Evolutionary conservation across 2,329 filamentous ascomycete species (phyloP), one percentile per base, ranked within the genome.

Genomic region (Claviceps maximensis): DNA sequence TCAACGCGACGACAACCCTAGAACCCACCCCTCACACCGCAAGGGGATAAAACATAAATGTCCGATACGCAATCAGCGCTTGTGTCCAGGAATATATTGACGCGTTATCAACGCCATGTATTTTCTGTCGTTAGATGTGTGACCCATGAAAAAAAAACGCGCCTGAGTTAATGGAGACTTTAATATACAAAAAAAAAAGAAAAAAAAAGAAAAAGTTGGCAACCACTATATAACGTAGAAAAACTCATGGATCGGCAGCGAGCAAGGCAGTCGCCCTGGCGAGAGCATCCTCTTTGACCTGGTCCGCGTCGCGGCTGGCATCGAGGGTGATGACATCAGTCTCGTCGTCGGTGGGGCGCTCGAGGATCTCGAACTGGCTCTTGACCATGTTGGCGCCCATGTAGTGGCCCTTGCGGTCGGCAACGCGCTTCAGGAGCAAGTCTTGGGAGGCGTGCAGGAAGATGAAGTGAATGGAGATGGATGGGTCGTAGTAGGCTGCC

Each of bases 381-480:
- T 86, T 83, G 9, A 98, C 90, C 91, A 98, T 97, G 62, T 82
- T 80, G 60, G 88, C 86, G 62, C 93, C 91, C 90, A 98, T 96
- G 70, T 93, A 98, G 67, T 98, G 93, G 51, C 83, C 83, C 70
- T 90, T 72, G 59, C 93, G 80, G 41, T 77, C 74, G 36, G 77
- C 75, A 9, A 97, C 90, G 9, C 93, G 81, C 60, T 84, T 72
- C 54, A 94, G 73, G 31, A 97, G 78, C 10, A 87, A 76, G 54
- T 83, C 78, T 67, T 94, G 86, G 45, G 80, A 74, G 0, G 90
- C 89, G 58, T 84, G 79, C 41, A 98, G 83, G 71, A 91, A 98
- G 60, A 98, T 83, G 66, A 98, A 97, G 71, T 96, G 91, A 50
- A 97, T 80, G 56, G 79, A 74, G n/a, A 90, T 79, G 52, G 79